Evolutionary conservation across 2,329 filamentous ascomycete genomes (phyloP).

Genomic region (Massarina eburnea): DNA sequence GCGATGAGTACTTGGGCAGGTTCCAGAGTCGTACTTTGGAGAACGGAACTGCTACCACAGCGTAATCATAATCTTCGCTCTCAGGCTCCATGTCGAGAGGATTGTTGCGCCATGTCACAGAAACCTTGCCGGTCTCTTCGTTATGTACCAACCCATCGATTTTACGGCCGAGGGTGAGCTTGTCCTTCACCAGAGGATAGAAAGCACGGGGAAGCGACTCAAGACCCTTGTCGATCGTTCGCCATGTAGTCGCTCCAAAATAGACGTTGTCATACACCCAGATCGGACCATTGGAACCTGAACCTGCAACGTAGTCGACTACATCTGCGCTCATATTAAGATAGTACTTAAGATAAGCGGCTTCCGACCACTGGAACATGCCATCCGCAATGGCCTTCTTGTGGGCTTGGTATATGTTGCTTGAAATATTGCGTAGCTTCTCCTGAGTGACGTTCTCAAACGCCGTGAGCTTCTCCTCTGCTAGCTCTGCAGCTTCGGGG

Average conservation of each 20-base stretch:
- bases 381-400: slow-evolving; percentile 56
- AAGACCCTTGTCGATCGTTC: slow-evolving; percentile 65
- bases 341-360: slow-evolving; percentile 62
- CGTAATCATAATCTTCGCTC: slow-evolving; percentile 64
- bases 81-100: slow-evolving; percentile 47
- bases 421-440: slow-evolving; percentile 44
- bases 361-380: slow-evolving; percentile 67
- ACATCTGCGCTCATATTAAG: slow-evolving; percentile 60
- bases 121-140: slow-evolving; percentile 54
- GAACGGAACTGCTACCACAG: slow-evolving; percentile 66
- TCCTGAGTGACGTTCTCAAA: slow-evolving; percentile 23
- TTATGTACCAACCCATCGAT: slow-evolving; percentile 61
- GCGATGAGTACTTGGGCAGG: slow-evolving; percentile 56
- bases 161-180: slow-evolving; percentile 58
- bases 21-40: slow-evolving; percentile 64
- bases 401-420: slow-evolving; percentile 56
- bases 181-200: slow-evolving; percentile 60
- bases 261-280: slow-evolving; percentile 56
- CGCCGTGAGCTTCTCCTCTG: slow-evolving; percentile 19
- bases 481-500: slow-evolving; percentile 19
- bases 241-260: slow-evolving; percentile 61
- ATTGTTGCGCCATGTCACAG: slow-evolving; percentile 59
- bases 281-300: slow-evolving; percentile 49
- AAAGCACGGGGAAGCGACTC: slow-evolving; percentile 64
- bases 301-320: slow-evolving; percentile 46